phyloP scores from a whole-genome alignment of 2,329 filamentous ascomycete genomes.

The Torrubiellomyces zombiae region DNA sequence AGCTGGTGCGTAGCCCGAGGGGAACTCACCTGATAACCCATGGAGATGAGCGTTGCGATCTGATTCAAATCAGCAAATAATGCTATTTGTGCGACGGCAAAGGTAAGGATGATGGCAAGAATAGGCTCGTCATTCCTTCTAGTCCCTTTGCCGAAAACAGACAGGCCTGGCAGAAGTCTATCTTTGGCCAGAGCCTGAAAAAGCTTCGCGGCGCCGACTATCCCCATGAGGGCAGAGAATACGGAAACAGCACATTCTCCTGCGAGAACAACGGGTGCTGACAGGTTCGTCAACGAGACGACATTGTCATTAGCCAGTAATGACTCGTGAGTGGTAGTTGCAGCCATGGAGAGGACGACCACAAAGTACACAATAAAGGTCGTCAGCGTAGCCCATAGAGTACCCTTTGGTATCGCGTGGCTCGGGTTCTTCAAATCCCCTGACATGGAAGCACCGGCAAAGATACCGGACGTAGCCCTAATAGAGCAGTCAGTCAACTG shows the following conservation, averaged over 20 bases:
- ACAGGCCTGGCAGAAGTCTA: constrained; percentile 59
- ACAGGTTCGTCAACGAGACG: constrained; percentile 68
- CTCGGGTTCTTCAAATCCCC: constrained; percentile 71
- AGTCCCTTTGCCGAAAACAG: constrained; percentile 58
- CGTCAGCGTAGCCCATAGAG: constrained; percentile 56
- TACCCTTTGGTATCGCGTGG: constrained; percentile 73
- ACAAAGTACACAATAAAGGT: constrained; percentile 63
- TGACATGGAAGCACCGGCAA: constrained; percentile 74
- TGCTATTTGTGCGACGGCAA: constrained; percentile 57
- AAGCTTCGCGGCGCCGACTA: constrained; percentile 72
- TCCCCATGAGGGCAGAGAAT: constrained; percentile 76
- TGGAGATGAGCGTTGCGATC: constrained; percentile 78
- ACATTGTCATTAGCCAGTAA: constrained; percentile 63
- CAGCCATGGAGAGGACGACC: constrained; percentile 64
- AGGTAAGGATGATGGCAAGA: constrained; percentile 61
- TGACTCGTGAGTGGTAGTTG: constrained; percentile 56
- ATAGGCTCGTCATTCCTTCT: constrained; percentile 58
- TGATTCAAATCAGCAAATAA: constrained; percentile 74
- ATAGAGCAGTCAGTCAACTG: constrained; percentile 10
- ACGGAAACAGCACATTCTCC: constrained; percentile 71
- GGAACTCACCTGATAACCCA: constrained; percentile 63
- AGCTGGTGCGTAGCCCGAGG: neutral
- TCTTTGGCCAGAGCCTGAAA: constrained; percentile 72
- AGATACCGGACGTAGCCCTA: constrained; percentile 36
- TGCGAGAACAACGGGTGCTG: constrained; percentile 53